phyloP scores from a whole-genome alignment of 768 basidiomycete species.

The Tricholoma matsutake region DNA sequence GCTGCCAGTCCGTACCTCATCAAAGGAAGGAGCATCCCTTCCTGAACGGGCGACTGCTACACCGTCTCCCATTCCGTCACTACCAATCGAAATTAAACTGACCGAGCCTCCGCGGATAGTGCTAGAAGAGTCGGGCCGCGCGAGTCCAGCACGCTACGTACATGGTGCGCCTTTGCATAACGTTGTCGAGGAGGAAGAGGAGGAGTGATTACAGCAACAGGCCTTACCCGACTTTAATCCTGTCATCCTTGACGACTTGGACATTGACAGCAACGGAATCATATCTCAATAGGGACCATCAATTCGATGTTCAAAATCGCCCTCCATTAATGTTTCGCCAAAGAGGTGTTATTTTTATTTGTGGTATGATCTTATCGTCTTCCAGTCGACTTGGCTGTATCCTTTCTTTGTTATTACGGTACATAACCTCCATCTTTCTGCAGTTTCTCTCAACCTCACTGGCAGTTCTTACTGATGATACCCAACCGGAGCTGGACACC shows the following conservation, averaged over 20 bases:
- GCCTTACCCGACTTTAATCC: not conserved
- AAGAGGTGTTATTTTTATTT: not conserved
- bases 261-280: not conserved
- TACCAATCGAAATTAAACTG: conserved; percentile 25
- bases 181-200: conserved; percentile 80
- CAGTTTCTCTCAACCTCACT: not conserved
- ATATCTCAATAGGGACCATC: not conserved
- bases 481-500: conserved; percentile 19
- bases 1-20: conserved; percentile 36
- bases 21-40: conserved; percentile 21
- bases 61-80: conserved; percentile 22
- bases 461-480: conserved; percentile 20
- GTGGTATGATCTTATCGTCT: conserved; percentile 3
- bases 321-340: not conserved
- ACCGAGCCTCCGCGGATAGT: conserved; percentile 32
- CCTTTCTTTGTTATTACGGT: not conserved
- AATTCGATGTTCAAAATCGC: not conserved
- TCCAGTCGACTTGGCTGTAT: conserved; percentile 1
- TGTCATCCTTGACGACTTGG: not conserved
- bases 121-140: conserved; percentile 50
- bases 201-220: conserved; percentile 34
- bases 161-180: conserved; percentile 88
- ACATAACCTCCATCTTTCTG: not conserved
- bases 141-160: conserved; percentile 68
- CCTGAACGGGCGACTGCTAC: conserved; percentile 14